Percentiles rank a stretch among this genome's conserved stretches.
These are phyloP conservation scores for Mikania micrantha DNA, from an alignment of 129 eudicot species.

Conservation along the genomic window DNA sequence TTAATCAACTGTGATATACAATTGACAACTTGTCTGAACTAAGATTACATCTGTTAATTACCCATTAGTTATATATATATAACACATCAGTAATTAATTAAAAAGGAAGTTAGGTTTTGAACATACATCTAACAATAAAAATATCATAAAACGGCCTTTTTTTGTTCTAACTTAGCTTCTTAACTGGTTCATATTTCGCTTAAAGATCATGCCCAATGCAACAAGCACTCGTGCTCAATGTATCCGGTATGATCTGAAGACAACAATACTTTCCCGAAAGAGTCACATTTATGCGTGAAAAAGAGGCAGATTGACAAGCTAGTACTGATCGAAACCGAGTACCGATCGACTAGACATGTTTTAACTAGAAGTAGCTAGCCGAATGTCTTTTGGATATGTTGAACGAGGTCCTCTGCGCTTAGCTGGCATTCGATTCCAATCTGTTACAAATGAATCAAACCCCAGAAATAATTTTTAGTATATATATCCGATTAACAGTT, in stretches of 20 bases:
- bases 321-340: slow-evolving; percentile 7
- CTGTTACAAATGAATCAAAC: slow-evolving; percentile 30
- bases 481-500: background rate
- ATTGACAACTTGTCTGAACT: slow-evolving; percentile 4
- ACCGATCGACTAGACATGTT: background rate
- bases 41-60: slow-evolving; percentile 11
- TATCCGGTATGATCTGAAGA: slow-evolving; percentile 18
- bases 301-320: slow-evolving; percentile 9
- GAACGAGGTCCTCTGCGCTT: slow-evolving; percentile 88
- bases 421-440: slow-evolving; percentile 94
- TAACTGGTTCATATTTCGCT: background rate
- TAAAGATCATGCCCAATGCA: slow-evolving; percentile 12
- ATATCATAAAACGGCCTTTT: background rate
- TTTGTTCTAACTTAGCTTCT: slow-evolving; percentile 5
- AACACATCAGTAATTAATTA: background rate
- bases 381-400: slow-evolving; percentile 82
- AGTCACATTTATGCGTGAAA: background rate
- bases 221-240: background rate
- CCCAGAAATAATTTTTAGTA: background rate
- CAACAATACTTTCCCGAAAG: slow-evolving; percentile 4
- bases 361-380: slow-evolving; percentile 34
- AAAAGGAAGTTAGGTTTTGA: background rate
- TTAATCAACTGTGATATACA: slow-evolving; percentile 13
- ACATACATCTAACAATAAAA: background rate
- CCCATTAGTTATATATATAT: background rate